Percentiles rank a stretch among this genome's conserved stretches.
phyloP scores from a whole-genome alignment of 1,284 basidiomycete species.

The Neolentinus lepideus region DNA sequence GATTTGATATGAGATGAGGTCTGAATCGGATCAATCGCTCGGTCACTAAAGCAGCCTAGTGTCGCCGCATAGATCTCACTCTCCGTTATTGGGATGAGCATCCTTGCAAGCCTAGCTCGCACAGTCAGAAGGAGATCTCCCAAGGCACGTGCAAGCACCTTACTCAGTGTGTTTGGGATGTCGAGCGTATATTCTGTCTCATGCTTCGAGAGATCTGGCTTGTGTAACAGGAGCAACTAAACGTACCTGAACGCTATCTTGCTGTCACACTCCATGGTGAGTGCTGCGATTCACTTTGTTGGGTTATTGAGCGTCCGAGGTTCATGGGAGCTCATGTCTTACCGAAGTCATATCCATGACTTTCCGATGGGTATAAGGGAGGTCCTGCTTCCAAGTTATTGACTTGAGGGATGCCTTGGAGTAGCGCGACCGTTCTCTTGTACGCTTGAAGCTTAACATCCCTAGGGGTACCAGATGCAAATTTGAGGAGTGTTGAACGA shows the following conservation, averaged over 20 bases:
- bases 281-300: neutral
- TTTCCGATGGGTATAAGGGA: neutral
- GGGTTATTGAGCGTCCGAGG: neutral
- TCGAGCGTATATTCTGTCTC: neutral
- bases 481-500: neutral
- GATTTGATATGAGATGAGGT: neutral
- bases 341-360: neutral
- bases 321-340: neutral
- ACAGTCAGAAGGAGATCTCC: neutral
- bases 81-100: neutral
- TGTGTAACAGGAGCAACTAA: neutral
- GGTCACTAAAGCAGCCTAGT: neutral
- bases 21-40: neutral
- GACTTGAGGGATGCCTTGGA: neutral
- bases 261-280: neutral
- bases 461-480: neutral
- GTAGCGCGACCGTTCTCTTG: neutral
- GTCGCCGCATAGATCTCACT: neutral
- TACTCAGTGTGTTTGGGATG: neutral
- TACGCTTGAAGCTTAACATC: neutral
- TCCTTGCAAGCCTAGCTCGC: neutral
- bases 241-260: neutral
- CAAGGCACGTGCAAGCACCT: neutral
- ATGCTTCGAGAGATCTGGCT: neutral
- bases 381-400: neutral